phyloP scores from a whole-genome alignment of 2,329 filamentous ascomycete species.

The Talaromyces albobiverticillius region DNA sequence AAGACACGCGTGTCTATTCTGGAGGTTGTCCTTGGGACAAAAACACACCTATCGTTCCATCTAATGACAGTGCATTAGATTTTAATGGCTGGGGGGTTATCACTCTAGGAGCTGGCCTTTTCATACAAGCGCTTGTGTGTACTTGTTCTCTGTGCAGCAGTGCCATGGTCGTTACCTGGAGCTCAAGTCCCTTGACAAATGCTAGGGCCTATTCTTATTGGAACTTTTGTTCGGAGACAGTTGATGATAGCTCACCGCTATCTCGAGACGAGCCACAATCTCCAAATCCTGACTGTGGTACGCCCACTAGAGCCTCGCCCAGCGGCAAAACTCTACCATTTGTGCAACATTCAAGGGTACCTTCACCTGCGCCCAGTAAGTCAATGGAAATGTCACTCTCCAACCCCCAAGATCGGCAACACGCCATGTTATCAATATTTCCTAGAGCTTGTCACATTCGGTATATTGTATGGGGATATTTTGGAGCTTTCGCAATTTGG shows the following conservation, averaged over 20 bases:
- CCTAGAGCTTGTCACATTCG: not conserved
- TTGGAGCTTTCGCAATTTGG: conserved; percentile 1
- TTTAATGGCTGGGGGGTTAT: not conserved
- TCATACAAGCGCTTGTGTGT: not conserved
- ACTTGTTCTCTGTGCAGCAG: not conserved
- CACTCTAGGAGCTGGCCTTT: not conserved
- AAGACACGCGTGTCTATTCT: not conserved
- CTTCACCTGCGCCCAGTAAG: no score
- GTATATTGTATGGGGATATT: conserved; percentile 4
- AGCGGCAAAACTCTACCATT: no score
- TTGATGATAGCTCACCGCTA: no score
- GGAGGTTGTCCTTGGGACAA: not conserved
- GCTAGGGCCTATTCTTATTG: not conserved
- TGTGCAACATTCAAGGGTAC: no score
- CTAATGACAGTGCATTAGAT: not conserved
- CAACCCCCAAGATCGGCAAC: not conserved
- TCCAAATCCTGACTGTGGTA: no score
- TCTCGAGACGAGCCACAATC: no score
- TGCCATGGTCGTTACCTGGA: not conserved
- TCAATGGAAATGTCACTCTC: no score
- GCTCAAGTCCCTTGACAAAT: not conserved
- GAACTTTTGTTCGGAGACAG: no score
- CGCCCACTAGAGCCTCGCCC: no score
- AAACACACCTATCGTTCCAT: no score
- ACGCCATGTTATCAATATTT: not conserved